These are phyloP conservation scores for Acanthamoeba healyi DNA, from an alignment of 208 protist species.

Conservation along the genomic window DNA sequence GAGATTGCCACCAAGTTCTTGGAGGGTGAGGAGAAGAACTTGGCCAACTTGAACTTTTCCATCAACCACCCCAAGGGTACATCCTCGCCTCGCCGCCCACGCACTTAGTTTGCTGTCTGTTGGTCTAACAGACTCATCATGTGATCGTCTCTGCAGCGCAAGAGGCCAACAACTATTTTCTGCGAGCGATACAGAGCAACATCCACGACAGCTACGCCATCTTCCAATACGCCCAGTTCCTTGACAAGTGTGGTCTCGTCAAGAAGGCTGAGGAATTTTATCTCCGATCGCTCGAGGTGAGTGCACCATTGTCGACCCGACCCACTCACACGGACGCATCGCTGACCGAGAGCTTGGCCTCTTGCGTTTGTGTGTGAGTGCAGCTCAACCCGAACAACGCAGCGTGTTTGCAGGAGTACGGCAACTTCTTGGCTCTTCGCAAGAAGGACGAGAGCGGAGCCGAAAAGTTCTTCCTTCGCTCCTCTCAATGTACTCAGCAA, in stretches of 20 bases:
- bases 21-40: slow-evolving; percentile 68
- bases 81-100: too few relatives aligned
- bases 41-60: slow-evolving; percentile 71
- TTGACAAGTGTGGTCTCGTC: slow-evolving; percentile 71
- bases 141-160: slow-evolving; percentile 64
- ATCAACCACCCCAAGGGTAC: slow-evolving; percentile 36
- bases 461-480: slow-evolving; percentile 81
- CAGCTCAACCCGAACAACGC: slow-evolving; percentile 80
- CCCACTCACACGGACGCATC: neutral
- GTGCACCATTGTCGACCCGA: neutral
- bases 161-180: slow-evolving; percentile 76
- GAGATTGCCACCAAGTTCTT: slow-evolving; percentile 75
- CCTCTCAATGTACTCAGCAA: slow-evolving; percentile 70
- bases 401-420: slow-evolving; percentile 80
- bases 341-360: too few relatives aligned
- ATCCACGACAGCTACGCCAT: slow-evolving; percentile 60
- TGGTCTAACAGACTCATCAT: neutral
- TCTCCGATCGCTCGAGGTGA: slow-evolving; percentile 66
- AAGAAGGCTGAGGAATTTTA: slow-evolving; percentile 81
- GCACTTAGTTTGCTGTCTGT: neutral
- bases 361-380: neutral
- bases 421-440: slow-evolving; percentile 74
- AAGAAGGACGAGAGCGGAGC: slow-evolving; percentile 64
- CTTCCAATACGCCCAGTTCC: slow-evolving; percentile 83
- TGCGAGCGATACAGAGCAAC: slow-evolving; percentile 77